Percentiles rank a stretch among this genome's conserved stretches.
phyloP scores from a whole-genome alignment of 2,329 filamentous ascomycete species.

The Botrytis squamosa region DNA sequence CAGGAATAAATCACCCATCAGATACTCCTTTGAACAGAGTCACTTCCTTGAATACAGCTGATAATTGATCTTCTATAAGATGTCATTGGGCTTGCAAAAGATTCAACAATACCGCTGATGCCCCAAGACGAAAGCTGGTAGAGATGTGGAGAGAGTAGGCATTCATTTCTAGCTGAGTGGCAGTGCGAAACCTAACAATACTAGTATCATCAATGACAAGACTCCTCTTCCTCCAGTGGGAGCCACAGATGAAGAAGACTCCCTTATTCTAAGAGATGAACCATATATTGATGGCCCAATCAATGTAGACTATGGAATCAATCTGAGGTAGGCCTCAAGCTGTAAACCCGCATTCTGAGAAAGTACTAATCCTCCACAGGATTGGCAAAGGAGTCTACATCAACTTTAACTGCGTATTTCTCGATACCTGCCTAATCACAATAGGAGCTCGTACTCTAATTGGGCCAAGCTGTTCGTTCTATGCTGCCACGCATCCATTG shows the following conservation, averaged over 20 bases:
- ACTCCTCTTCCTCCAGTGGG: constrained; percentile 61
- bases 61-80: constrained; percentile 3
- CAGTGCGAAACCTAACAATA: constrained; percentile 21
- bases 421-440: constrained; percentile 73
- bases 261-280: constrained; percentile 59
- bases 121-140: constrained; percentile 59
- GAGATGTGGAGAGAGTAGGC: constrained; percentile 71
- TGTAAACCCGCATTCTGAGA: constrained; percentile 1
- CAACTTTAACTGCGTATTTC: constrained; percentile 71
- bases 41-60: neutral
- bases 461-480: constrained; percentile 77
- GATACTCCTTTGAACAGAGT: neutral
- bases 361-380: constrained; percentile 37
- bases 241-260: constrained; percentile 61
- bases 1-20: constrained; percentile 37
- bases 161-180: constrained; percentile 10
- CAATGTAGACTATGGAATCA: constrained; percentile 74
- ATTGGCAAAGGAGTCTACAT: constrained; percentile 72
- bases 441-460: constrained; percentile 76
- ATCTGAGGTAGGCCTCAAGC: constrained; percentile 52
- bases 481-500: constrained; percentile 71
- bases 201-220: constrained; percentile 54
- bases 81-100: constrained; percentile 56
- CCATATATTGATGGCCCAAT: constrained; percentile 71
- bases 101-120: constrained; percentile 63